Evolutionary conservation across 2,329 filamentous ascomycete species (phyloP).

Genomic region (Dactylellina cionopaga): DNA sequence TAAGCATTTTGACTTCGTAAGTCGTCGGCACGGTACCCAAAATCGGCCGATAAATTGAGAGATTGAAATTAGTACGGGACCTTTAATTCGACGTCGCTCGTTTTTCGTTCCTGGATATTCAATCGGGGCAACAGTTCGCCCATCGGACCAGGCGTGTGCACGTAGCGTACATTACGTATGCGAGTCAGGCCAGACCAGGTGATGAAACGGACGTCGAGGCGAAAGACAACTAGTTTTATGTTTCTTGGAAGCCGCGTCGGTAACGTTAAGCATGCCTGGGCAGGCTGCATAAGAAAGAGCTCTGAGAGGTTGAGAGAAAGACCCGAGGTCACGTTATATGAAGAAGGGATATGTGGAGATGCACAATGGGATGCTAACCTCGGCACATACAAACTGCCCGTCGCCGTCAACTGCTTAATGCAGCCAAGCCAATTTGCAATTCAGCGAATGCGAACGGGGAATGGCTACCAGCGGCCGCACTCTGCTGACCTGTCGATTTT

Average conservation of each 20-base stretch:
- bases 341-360: background rate
- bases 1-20: conserved; percentile 22
- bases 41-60: conserved; percentile 31
- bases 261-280: conserved; percentile 21
- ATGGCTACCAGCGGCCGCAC: conserved; percentile 30
- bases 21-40: conserved; percentile 22
- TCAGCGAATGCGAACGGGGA: conserved; percentile 8
- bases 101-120: background rate
- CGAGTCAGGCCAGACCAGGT: no score
- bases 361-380: conserved; percentile 15
- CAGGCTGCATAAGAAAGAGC: conserved; percentile 10
- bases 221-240: background rate
- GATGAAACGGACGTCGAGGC: no score
- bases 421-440: conserved; percentile 5
- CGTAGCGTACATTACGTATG: no score
- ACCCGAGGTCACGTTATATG: background rate
- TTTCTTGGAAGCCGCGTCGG: background rate
- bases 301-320: background rate
- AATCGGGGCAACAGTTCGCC: conserved; percentile 22
- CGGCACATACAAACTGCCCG: conserved; percentile 15
- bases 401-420: conserved; percentile 34
- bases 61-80: background rate
- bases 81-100: conserved; percentile 10
- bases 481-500: background rate
- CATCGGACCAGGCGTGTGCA: background rate